Evolutionary conservation across 768 basidiomycete species (phyloP).

Genomic region (Cubamyces lactineus): DNA sequence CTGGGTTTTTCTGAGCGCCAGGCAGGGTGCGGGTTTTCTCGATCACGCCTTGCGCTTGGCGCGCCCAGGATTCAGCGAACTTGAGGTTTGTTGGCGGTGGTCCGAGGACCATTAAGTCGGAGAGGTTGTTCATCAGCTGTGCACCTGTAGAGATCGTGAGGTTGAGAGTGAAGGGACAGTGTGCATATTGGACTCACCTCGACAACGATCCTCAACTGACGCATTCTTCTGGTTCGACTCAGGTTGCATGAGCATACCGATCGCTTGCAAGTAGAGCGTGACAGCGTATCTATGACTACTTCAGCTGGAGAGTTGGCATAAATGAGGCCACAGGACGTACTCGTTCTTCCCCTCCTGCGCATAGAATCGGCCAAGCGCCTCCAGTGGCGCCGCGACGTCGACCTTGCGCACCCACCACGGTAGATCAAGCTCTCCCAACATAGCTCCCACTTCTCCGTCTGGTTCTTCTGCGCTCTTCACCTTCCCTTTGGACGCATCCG

Average conservation of each 20-base stretch:
- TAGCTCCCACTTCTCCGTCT: slow-evolving; percentile 17
- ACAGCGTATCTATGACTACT: slow-evolving; percentile 54
- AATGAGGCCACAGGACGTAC: slow-evolving; percentile 42
- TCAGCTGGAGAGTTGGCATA: slow-evolving; percentile 20
- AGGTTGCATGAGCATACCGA: slow-evolving; percentile 59
- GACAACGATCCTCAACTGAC: slow-evolving; percentile 55
- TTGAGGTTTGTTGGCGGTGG: slow-evolving; percentile 42
- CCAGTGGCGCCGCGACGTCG: slow-evolving; percentile 69
- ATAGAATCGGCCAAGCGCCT: slow-evolving; percentile 67
- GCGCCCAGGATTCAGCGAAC: slow-evolving; percentile 65
- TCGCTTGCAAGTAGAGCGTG: slow-evolving; percentile 66
- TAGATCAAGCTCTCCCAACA: slow-evolving; percentile 51
- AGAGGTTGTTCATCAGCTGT: slow-evolving; percentile 54
- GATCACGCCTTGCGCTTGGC: slow-evolving; percentile 41
- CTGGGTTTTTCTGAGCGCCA: slow-evolving; percentile 5
- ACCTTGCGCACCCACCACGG: slow-evolving; percentile 62
- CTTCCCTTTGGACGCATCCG: slow-evolving; percentile 16
- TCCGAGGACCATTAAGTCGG: slow-evolving; percentile 44
- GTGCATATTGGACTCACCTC: slow-evolving; percentile 44
- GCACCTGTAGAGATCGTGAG: slow-evolving; percentile 37
- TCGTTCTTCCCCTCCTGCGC: slow-evolving; percentile 56
- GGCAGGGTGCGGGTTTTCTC: slow-evolving; percentile 32
- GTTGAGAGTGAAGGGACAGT: neutral
- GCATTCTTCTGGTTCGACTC: slow-evolving; percentile 30
- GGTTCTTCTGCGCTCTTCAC: slow-evolving; percentile 7